Conservation (phyloP, 106 monocot genomes). For the Dioscorea alata region DNA sequence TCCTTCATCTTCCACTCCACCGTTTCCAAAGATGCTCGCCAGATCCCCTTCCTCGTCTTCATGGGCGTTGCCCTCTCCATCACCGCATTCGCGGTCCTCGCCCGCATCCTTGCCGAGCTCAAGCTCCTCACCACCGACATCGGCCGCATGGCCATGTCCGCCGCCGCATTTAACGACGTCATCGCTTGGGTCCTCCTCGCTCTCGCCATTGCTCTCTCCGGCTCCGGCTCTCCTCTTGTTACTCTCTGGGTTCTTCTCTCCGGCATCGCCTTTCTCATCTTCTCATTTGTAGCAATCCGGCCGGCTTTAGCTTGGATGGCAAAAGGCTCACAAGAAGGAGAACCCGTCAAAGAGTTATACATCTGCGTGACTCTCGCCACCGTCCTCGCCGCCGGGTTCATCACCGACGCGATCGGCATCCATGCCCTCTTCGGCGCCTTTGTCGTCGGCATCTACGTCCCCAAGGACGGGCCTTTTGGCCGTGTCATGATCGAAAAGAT, state of each 20-base stretch:
- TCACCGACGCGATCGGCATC: conserved; percentile 41
- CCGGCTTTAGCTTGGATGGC: conserved; percentile 26
- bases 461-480: conserved; percentile 34
- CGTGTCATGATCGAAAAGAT: conserved; percentile 33
- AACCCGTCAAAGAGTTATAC: conserved; percentile 25
- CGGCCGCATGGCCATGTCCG: conserved; percentile 43
- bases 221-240: conserved; percentile 14
- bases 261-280: conserved; percentile 5
- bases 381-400: conserved; percentile 34
- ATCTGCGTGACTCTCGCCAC: conserved; percentile 23
- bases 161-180: conserved; percentile 47
- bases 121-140: conserved; percentile 19
- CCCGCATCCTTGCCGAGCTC: conserved; percentile 9
- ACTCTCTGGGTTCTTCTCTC: conserved; percentile 8
- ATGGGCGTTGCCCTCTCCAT: conserved; percentile 9
- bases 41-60: conserved; percentile 13
- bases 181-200: conserved; percentile 46
- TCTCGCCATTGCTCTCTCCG: conserved; percentile 42
- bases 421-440: conserved; percentile 43
- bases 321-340: conserved; percentile 12
- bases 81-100: conserved; percentile 6
- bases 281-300: conserved; percentile 4
- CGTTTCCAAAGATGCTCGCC: conserved; percentile 11
- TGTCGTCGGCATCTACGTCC: conserved; percentile 28
- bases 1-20: conserved; percentile 28